Conservation (phyloP, 2,329 filamentous ascomycete genomes). For the Cladophialophora psammophila region DNA sequence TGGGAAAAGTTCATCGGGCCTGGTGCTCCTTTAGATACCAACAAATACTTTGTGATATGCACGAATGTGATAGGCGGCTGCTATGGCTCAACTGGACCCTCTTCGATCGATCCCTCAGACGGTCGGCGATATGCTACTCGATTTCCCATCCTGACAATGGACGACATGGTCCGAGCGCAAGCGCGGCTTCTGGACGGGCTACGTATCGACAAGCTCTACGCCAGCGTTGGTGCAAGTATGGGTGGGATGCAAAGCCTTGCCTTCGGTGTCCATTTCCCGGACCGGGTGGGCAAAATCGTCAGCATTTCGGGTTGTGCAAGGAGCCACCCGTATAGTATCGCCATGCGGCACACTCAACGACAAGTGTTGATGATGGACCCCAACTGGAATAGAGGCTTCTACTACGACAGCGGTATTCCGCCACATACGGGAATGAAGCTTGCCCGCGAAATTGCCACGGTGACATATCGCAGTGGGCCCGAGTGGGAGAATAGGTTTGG, state of each 20-base stretch:
- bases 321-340: constrained; percentile 96
- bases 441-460: constrained; percentile 93
- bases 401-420: constrained; percentile 77
- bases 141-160: constrained; percentile 93
- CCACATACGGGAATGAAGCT: constrained; percentile 98
- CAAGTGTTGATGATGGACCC: constrained; percentile 99
- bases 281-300: constrained; percentile 80
- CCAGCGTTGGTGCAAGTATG: constrained; percentile 96
- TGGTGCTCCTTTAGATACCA: constrained; percentile 81
- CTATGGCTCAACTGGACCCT: constrained; percentile 92
- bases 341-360: constrained; percentile 96
- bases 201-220: constrained; percentile 79
- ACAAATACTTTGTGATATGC: constrained; percentile 92
- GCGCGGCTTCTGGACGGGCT: constrained; percentile 85
- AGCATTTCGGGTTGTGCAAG: constrained; percentile 93
- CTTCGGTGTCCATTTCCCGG: constrained; percentile 81
- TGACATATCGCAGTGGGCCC: constrained; percentile 94
- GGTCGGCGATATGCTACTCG: constrained; percentile 89
- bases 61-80: constrained; percentile 97
- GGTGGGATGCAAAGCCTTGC: constrained; percentile 97
- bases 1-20: constrained; percentile 99
- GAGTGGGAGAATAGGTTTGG: constrained; percentile 98
- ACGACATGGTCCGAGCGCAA: constrained; percentile 97
- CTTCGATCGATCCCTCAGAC: constrained; percentile 85
- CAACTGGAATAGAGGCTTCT: constrained; percentile 94